Conservation (phyloP, 441 rosid species). For the Gossypium davidsonii region DNA sequence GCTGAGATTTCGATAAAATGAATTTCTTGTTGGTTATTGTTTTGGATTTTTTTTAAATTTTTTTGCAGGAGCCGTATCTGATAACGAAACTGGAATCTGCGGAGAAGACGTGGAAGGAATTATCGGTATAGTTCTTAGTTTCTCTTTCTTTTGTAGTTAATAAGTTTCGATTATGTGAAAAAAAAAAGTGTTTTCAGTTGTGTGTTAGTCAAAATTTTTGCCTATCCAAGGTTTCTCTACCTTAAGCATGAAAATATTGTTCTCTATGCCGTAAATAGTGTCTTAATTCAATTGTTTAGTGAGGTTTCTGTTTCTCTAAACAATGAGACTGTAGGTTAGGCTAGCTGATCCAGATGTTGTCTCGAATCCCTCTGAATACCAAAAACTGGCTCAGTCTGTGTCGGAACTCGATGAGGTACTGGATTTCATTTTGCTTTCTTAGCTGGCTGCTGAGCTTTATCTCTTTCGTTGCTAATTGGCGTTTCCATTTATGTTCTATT, state of each 20-base stretch:
- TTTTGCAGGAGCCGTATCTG: constrained; percentile 70
- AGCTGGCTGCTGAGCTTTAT: not conserved
- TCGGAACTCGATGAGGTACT: constrained; percentile 78
- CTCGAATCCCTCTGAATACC: constrained; percentile 70
- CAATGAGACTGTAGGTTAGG: constrained; percentile 43
- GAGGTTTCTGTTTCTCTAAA: constrained; percentile 7
- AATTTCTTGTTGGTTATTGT: not conserved
- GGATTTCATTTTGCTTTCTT: constrained; percentile 2
- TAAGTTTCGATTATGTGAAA: not conserved
- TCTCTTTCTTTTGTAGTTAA: not conserved
- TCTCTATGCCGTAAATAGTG: not conserved
- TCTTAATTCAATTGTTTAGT: not conserved
- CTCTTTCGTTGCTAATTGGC: not conserved
- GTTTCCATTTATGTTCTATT: not conserved
- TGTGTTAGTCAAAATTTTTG: not conserved
- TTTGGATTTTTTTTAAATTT: not conserved
- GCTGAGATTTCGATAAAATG: not conserved
- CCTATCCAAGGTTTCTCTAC: not conserved
- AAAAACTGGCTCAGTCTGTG: constrained; percentile 80
- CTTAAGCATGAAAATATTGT: not conserved
- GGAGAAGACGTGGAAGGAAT: constrained; percentile 88
- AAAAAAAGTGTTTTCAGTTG: not conserved
- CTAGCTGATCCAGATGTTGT: constrained; percentile 86
- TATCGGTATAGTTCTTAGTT: constrained; percentile 48
- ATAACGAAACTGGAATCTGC: constrained; percentile 80